phyloP scores from a whole-genome alignment of 306 rosid genomes.

The Dalbergia cochinchinensis region DNA sequence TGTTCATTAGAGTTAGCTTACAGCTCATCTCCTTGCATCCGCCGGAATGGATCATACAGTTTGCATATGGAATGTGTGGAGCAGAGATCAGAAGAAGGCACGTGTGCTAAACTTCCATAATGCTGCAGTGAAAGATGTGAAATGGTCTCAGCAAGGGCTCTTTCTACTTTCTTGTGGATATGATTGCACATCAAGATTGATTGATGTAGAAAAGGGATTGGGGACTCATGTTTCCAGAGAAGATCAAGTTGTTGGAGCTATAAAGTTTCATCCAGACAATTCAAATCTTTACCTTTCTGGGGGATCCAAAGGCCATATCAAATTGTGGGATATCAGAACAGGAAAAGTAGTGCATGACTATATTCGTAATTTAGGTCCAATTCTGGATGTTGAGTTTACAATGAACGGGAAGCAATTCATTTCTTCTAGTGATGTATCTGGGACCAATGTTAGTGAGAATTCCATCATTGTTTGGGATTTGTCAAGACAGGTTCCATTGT shows the following conservation, averaged over 20 bases:
- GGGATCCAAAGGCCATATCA: constrained; percentile 79
- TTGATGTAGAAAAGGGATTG: constrained; percentile 83
- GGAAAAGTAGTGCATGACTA: constrained; percentile 70
- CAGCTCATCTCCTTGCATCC: constrained; percentile 99
- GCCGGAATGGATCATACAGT: constrained; percentile 86
- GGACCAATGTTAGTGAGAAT: constrained; percentile 77
- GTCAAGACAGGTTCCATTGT: constrained; percentile 77
- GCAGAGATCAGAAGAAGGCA: constrained; percentile 75
- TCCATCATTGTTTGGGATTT: constrained; percentile 93
- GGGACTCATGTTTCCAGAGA: constrained; percentile 74
- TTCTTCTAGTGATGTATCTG: constrained; percentile 82
- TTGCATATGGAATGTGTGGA: constrained; percentile 93
- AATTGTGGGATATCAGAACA: constrained; percentile 82
- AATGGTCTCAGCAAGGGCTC: constrained; percentile 77
- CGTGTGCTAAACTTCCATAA: constrained; percentile 64
- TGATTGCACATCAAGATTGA: constrained; percentile 78
- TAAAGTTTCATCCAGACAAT: constrained; percentile 78
- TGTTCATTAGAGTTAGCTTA: constrained; percentile 71
- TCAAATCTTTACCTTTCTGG: constrained; percentile 79
- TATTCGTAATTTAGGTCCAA: constrained; percentile 70
- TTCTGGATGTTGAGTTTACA: constrained; percentile 87
- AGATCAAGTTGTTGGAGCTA: constrained; percentile 76
- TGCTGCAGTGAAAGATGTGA: constrained; percentile 83
- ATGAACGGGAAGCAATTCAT: constrained; percentile 74
- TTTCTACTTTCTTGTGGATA: constrained; percentile 87